Percentiles rank a stretch among this genome's conserved stretches.
These are phyloP conservation scores for Gymnopilus dilepis DNA, from an alignment of 768 basidiomycete genomes.

Conservation along the genomic window DNA sequence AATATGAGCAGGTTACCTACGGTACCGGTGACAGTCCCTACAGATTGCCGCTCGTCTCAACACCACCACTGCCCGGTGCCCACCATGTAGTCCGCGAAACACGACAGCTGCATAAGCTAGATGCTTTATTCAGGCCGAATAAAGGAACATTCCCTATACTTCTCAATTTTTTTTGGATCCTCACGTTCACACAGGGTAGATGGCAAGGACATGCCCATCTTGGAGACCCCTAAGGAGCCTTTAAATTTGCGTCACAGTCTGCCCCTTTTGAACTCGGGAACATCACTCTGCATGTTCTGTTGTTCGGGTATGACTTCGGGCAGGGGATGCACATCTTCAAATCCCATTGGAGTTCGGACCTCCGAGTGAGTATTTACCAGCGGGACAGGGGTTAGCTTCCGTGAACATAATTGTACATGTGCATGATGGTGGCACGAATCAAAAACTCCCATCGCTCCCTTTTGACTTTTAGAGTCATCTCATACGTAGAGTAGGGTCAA, in stretches of 20 bases:
- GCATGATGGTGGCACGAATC: not conserved
- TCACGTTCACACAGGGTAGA: not conserved
- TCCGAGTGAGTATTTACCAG: too few relatives aligned
- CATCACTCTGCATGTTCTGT: not conserved
- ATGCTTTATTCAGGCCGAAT: not conserved
- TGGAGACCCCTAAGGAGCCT: not conserved
- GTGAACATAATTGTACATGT: not conserved
- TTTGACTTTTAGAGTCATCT: not conserved
- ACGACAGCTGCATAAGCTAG: not conserved
- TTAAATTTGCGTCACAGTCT: not conserved
- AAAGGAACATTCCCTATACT: not conserved
- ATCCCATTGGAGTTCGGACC: not conserved
- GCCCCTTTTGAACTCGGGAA: not conserved
- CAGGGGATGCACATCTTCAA: not conserved
- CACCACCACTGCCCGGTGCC: not conserved
- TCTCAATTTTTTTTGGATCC: not conserved
- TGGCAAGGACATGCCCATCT: not conserved
- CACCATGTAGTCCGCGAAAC: slow-evolving; percentile 7
- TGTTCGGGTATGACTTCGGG: slow-evolving; percentile 7
- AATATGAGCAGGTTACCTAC: not conserved
- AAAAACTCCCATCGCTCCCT: not conserved
- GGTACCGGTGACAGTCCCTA: not conserved
- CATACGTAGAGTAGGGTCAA: not conserved
- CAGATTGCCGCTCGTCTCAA: slow-evolving; percentile 4
- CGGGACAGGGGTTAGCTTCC: not conserved